Conservation (phyloP, 2,329 filamentous ascomycete species). For the Bisporella sp. region DNA sequence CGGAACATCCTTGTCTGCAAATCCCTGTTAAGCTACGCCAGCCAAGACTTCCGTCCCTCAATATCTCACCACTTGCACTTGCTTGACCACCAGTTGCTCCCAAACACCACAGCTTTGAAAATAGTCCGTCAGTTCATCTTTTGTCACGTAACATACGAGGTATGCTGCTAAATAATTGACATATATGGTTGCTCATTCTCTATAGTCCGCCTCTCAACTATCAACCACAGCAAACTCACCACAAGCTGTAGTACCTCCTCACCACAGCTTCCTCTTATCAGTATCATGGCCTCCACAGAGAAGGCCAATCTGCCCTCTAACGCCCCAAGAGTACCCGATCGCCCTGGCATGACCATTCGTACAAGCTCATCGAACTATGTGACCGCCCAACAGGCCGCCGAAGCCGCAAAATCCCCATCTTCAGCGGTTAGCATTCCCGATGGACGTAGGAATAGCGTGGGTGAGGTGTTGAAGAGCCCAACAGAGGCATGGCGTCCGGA, state of each 20-base stretch:
- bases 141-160: too few relatives aligned
- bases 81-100: too few relatives aligned
- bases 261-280: slow-evolving; percentile 1
- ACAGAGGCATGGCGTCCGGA: slow-evolving; percentile 21
- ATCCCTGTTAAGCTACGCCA: too few relatives aligned
- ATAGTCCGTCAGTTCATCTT: too few relatives aligned
- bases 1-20: too few relatives aligned
- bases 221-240: neutral
- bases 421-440: slow-evolving; percentile 13
- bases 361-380: slow-evolving; percentile 1
- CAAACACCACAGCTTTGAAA: too few relatives aligned
- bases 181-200: too few relatives aligned
- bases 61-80: too few relatives aligned
- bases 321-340: neutral
- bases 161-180: too few relatives aligned
- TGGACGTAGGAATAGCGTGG: slow-evolving; percentile 17
- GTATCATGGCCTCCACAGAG: neutral
- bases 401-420: neutral
- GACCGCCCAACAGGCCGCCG: neutral
- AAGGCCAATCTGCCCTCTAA: neutral
- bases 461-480: slow-evolving; percentile 15
- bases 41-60: too few relatives aligned
- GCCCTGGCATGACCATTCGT: neutral
- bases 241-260: neutral
- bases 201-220: neutral